These are phyloP conservation scores for Penicillium tannophilum DNA, from an alignment of 495 filamentous ascomycete genomes.

Conservation along the genomic window DNA sequence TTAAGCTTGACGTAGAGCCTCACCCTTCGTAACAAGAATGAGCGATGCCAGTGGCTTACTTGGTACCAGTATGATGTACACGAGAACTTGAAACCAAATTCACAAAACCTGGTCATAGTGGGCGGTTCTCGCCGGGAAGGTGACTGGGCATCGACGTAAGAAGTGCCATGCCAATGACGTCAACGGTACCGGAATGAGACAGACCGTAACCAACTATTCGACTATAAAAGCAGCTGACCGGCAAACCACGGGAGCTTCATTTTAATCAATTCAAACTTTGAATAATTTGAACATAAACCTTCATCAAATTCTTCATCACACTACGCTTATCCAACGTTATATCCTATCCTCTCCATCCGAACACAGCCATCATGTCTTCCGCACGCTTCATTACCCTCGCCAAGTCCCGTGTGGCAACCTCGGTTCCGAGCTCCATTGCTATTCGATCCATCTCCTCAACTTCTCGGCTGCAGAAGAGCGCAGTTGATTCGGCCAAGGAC, in stretches of 20 bases:
- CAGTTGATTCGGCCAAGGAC: conserved; percentile 56
- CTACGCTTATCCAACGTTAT: not conserved
- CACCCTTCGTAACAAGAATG: not conserved
- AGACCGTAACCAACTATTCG: conserved; percentile 14
- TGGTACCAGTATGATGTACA: not conserved
- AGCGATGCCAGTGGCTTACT: not conserved
- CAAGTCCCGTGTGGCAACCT: conserved; percentile 23
- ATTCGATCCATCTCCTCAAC: conserved; percentile 38
- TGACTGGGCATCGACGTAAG: conserved; percentile 38
- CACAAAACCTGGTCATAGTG: not conserved
- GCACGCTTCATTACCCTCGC: conserved; percentile 27
- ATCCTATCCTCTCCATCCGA: not conserved
- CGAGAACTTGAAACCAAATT: not conserved
- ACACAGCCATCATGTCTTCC: conserved; percentile 20
- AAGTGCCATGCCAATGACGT: conserved; percentile 27
- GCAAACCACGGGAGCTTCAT: not conserved
- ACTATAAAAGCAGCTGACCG: conserved; percentile 3
- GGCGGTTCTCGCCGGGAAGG: not conserved
- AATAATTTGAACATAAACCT: not conserved
- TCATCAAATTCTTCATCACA: not conserved
- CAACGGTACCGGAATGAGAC: conserved; percentile 12
- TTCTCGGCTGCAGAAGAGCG: conserved; percentile 31
- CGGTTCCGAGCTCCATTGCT: conserved; percentile 20
- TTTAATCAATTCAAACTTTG: not conserved
- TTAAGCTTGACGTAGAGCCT: not conserved